A percentile compares a stretch with the other conserved stretches of the same genome.
Evolutionary conservation across 2,329 filamentous ascomycete species (phyloP).

Genomic region (Podosphaera fusca): DNA sequence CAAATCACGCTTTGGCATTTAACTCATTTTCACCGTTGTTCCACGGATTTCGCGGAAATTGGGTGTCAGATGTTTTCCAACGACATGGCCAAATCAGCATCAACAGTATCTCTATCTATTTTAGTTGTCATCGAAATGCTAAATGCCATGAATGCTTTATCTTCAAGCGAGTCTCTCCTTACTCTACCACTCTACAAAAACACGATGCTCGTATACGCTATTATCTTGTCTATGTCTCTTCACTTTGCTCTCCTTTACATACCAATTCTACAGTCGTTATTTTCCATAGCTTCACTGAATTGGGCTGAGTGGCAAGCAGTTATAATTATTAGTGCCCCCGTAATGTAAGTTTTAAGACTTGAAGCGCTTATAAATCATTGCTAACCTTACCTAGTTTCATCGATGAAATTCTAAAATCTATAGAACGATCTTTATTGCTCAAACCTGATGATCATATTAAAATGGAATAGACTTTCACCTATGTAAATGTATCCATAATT

Average conservation of each 20-base stretch:
- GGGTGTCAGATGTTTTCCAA: slow-evolving; percentile 83
- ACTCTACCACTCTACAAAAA: slow-evolving; percentile 95
- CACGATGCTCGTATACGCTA: slow-evolving; percentile 94
- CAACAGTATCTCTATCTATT: slow-evolving; percentile 75
- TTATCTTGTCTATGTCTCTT: slow-evolving; percentile 73
- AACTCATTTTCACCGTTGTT: slow-evolving; percentile 83
- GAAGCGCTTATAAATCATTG: neutral
- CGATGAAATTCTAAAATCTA: slow-evolving; percentile 42
- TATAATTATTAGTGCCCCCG: slow-evolving; percentile 64
- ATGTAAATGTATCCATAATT: neutral
- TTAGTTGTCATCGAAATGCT: slow-evolving; percentile 98
- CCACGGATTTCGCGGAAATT: slow-evolving; percentile 62
- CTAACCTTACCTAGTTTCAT: slow-evolving; percentile 25
- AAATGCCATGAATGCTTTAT: slow-evolving; percentile 95
- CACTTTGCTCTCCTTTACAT: slow-evolving; percentile 89
- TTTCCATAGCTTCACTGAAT: slow-evolving; percentile 75
- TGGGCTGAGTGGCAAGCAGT: slow-evolving; percentile 84
- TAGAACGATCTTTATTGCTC: slow-evolving; percentile 30
- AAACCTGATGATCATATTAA: slow-evolving; percentile 14
- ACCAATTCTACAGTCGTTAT: slow-evolving; percentile 68
- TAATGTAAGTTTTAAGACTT: slow-evolving; percentile 44
- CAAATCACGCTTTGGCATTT: slow-evolving; percentile 82
- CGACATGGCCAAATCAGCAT: slow-evolving; percentile 67
- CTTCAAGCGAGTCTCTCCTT: slow-evolving; percentile 78
- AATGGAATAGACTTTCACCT: slow-evolving; percentile 10